These are phyloP conservation scores for Pontederia crassipes DNA, from an alignment of 176 grass and related monocot genomes.

Conservation along the genomic window DNA sequence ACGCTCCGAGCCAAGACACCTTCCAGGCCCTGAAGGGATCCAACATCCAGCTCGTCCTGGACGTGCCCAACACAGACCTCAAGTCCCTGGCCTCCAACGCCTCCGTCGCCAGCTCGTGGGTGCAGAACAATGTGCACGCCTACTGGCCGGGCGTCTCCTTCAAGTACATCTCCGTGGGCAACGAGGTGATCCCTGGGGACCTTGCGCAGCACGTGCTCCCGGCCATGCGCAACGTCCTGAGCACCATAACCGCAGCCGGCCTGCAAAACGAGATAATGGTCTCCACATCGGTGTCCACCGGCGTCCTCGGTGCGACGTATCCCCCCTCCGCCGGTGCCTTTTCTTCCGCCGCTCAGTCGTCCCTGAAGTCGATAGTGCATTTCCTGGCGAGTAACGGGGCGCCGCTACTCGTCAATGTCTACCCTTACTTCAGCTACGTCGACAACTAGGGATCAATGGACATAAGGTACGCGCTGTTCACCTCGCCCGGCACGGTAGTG, in stretches of 20 bases:
- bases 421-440: no score
- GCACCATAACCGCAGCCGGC: conserved; percentile 33
- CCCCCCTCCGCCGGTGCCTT: conserved; percentile 50
- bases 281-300: no score
- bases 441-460: conserved; percentile 21
- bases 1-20: no score
- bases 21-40: conserved; percentile 36
- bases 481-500: conserved; percentile 11
- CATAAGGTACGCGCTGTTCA: conserved; percentile 60
- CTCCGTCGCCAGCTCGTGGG: conserved; percentile 28
- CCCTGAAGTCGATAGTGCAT: conserved; percentile 12
- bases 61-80: conserved; percentile 37
- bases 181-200: conserved; percentile 50
- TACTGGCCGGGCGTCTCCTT: no score
- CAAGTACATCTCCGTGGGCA: conserved; percentile 52
- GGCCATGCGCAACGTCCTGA: conserved; percentile 53
- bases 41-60: conserved; percentile 33
- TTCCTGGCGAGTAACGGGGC: conserved; percentile 34
- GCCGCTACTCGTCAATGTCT: conserved; percentile 55
- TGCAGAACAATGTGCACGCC: conserved; percentile 42
- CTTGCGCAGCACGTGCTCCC: no score
- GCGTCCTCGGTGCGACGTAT: conserved; percentile 42
- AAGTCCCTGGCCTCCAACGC: conserved; percentile 24
- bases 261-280: conserved; percentile 37
- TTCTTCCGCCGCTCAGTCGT: conserved; percentile 33